Evolutionary conservation across 2,329 filamentous ascomycete genomes (phyloP).

Genomic region (Emmonsiellopsis sp.): DNA sequence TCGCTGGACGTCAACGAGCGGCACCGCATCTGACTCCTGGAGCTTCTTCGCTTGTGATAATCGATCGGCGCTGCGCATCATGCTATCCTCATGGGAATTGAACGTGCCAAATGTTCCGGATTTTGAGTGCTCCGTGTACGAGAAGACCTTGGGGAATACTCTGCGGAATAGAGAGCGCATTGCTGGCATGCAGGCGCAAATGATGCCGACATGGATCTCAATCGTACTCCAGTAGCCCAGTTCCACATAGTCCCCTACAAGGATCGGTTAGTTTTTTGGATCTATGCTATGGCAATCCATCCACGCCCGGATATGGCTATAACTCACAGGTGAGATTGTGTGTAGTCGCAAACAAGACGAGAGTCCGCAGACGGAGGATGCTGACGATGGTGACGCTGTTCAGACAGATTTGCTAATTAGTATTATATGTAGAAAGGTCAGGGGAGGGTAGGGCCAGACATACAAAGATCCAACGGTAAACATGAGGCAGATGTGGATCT

Average conservation of each 20-base stretch:
- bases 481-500: conserved; percentile 9
- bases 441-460: not conserved
- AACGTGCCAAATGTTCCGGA: not conserved
- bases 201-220: conserved; percentile 27
- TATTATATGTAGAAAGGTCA: not conserved
- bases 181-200: conserved; percentile 27
- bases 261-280: not conserved
- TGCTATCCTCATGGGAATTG: not conserved
- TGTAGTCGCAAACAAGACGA: not conserved
- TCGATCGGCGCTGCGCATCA: not conserved
- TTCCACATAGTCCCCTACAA: conserved; percentile 1
- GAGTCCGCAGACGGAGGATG: conserved; percentile 26
- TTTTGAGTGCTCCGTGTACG: not conserved
- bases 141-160: not conserved
- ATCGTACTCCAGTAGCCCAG: conserved; percentile 22
- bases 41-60: not conserved
- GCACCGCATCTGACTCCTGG: not conserved
- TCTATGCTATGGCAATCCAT: not conserved
- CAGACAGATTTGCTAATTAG: not conserved
- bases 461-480: conserved; percentile 10
- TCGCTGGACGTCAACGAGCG: not conserved
- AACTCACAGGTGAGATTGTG: conserved; percentile 8
- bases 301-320: not conserved
- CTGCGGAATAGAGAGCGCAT: conserved; percentile 18
- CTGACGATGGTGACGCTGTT: conserved; percentile 31